Evolutionary conservation across 768 basidiomycete genomes (phyloP).

Genomic region (Tubosaeta sp.): DNA sequence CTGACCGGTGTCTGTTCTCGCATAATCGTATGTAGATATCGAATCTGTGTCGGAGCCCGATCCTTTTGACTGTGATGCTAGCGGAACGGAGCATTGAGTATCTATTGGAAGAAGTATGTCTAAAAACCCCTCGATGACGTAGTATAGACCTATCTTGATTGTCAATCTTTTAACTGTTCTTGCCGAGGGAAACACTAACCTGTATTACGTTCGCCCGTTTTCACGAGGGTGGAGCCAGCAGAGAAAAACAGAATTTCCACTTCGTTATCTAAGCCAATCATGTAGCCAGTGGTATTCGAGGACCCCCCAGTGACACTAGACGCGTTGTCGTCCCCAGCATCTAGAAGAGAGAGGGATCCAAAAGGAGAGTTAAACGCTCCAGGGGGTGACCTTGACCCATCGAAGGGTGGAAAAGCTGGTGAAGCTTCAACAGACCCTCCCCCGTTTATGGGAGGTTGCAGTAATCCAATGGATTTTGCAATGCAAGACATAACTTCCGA

Average conservation of each 20-base stretch:
- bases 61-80: constrained; percentile 16
- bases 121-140: constrained; percentile 93
- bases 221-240: constrained; percentile 80
- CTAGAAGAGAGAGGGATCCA: constrained; percentile 68
- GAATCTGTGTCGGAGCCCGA: constrained; percentile 35
- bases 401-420: constrained; percentile 53
- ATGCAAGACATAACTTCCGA: constrained; percentile 98
- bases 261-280: constrained; percentile 90
- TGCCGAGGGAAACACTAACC: constrained; percentile 41
- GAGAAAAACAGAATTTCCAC: constrained; percentile 94
- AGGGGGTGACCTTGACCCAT: constrained; percentile 30
- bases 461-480: constrained; percentile 92
- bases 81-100: constrained; percentile 1
- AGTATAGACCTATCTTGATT: constrained; percentile 64
- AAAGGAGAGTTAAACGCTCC: constrained; percentile 61
- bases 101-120: constrained; percentile 75
- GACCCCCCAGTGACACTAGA: constrained; percentile 65
- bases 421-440: constrained; percentile 63
- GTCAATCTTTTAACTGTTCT: neutral
- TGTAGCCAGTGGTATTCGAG: constrained; percentile 46
- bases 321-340: constrained; percentile 60
- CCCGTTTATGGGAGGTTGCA: constrained; percentile 78
- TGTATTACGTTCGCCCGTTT: constrained; percentile 85
- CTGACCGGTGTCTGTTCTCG: constrained; percentile 27
- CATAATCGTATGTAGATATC: constrained; percentile 31